These are phyloP conservation scores for Xylaria sp. DNA, from an alignment of 2,329 filamentous ascomycete genomes.

Conservation along the genomic window DNA sequence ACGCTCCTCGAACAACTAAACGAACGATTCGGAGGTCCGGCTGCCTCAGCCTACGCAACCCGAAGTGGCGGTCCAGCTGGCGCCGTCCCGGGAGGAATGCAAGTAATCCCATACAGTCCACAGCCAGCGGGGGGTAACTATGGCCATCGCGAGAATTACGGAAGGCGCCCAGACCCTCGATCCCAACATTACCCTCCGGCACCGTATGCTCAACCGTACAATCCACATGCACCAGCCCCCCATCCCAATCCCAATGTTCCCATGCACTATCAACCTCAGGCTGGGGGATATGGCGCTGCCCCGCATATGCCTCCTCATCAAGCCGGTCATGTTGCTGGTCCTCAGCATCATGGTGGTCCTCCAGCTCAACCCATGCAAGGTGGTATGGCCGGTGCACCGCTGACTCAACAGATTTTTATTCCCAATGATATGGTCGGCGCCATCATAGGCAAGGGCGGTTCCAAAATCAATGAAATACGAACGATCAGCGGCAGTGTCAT, in stretches of 20 bases:
- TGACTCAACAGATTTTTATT: conserved; percentile 99
- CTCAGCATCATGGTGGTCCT: conserved; percentile 73
- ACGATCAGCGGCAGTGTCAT: conserved; percentile 98
- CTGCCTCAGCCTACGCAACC: conserved; percentile 97
- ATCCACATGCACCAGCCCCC: conserved; percentile 68
- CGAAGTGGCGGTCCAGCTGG: conserved; percentile 93
- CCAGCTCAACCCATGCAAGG: conserved; percentile 80
- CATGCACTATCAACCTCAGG: conserved; percentile 85
- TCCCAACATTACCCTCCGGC: conserved; percentile 80
- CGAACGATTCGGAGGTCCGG: conserved; percentile 93
- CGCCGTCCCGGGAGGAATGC: conserved; percentile 96
- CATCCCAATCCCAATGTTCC: conserved; percentile 72
- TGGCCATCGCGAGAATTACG: conserved; percentile 88
- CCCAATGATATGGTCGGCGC: conserved; percentile 99
- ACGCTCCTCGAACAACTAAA: conserved; percentile 98
- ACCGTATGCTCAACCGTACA: conserved; percentile 80
- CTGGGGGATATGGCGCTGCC: conserved; percentile 79
- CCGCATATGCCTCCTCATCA: conserved; percentile 81
- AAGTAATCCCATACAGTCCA: conserved; percentile 97
- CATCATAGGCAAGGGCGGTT: conserved; percentile 97
- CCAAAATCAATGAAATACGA: conserved; percentile 99
- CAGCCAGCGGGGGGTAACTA: conserved; percentile 94
- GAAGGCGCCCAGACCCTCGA: conserved; percentile 76
- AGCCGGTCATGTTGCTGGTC: conserved; percentile 70
- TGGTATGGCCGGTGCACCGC: conserved; percentile 78